Conservation (phyloP, 768 basidiomycete species). For the Rhizopogon sp. region DNA sequence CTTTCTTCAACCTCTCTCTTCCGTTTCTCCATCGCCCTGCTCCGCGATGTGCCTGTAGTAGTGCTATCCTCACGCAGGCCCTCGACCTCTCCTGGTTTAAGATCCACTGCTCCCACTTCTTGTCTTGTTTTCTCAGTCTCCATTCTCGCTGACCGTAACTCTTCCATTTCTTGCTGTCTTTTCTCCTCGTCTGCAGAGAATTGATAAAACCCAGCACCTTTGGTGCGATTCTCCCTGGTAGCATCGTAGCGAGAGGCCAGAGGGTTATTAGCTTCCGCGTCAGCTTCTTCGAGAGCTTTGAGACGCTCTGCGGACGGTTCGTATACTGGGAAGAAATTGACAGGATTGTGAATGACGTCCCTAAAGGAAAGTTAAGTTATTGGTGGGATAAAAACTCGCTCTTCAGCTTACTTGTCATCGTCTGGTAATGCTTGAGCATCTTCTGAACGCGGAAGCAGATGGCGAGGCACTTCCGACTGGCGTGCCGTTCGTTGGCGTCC, state of each 20-base stretch:
- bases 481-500: constrained; percentile 67
- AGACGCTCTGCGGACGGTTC: constrained; percentile 78
- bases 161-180: constrained; percentile 77
- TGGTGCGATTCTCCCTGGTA: constrained; percentile 73
- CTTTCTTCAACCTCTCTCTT: constrained; percentile 72
- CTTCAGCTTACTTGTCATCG: constrained; percentile 51
- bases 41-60: constrained; percentile 26
- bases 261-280: constrained; percentile 66
- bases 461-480: constrained; percentile 73
- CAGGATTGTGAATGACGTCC: constrained; percentile 69
- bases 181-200: constrained; percentile 85
- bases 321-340: constrained; percentile 84
- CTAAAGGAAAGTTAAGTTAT: constrained; percentile 24
- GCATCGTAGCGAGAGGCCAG: constrained; percentile 80
- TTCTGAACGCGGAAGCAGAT: constrained; percentile 44
- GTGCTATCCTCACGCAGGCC: constrained; percentile 53
- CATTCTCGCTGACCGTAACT: constrained; percentile 56
- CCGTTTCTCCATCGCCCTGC: constrained; percentile 59
- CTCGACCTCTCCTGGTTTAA: constrained; percentile 68
- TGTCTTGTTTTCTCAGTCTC: constrained; percentile 66
- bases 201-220: constrained; percentile 89
- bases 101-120: constrained; percentile 56
- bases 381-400: neutral
- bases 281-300: constrained; percentile 65
- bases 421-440: constrained; percentile 37